Conservation (phyloP, 768 basidiomycete species). For the Tubosaeta sp. region DNA sequence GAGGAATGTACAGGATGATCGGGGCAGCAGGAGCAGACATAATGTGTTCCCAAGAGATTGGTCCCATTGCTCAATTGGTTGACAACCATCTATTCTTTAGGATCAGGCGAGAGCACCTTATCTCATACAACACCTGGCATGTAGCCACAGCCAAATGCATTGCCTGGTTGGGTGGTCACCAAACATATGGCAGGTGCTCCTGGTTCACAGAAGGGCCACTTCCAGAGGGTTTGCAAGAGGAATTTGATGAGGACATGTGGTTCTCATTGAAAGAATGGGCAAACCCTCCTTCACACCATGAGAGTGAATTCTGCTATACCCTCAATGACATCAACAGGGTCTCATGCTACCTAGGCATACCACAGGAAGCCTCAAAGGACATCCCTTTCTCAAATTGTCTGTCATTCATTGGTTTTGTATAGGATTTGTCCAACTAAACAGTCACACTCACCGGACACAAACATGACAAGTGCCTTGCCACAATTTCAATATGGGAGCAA, state of each 20-base stretch:
- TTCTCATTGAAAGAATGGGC: background rate
- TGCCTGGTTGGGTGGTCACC: no score
- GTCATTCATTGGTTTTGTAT: conserved; percentile 29
- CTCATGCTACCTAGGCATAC: conserved; percentile 1
- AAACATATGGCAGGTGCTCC: background rate
- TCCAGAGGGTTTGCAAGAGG: background rate
- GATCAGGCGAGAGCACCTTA: conserved; percentile 1
- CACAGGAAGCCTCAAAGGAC: conserved; percentile 5
- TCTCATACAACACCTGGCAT: background rate
- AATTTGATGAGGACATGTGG: conserved; percentile 4
- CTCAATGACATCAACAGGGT: background rate
- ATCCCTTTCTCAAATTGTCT: background rate
- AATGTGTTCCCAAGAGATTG: background rate
- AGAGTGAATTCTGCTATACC: background rate
- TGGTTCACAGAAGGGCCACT: background rate
- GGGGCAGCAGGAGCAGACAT: conserved; percentile 9
- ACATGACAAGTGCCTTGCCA: no score
- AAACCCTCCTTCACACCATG: background rate
- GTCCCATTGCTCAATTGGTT: background rate
- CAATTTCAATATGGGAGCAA: no score
- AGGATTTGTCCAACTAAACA: conserved; percentile 24
- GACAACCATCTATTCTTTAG: conserved; percentile 8
- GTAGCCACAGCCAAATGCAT: no score
- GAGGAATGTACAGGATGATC: conserved; percentile 4
- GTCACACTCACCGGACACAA: no score